phyloP scores from a whole-genome alignment of 1,284 basidiomycete genomes.

The Cerrena zonata region DNA sequence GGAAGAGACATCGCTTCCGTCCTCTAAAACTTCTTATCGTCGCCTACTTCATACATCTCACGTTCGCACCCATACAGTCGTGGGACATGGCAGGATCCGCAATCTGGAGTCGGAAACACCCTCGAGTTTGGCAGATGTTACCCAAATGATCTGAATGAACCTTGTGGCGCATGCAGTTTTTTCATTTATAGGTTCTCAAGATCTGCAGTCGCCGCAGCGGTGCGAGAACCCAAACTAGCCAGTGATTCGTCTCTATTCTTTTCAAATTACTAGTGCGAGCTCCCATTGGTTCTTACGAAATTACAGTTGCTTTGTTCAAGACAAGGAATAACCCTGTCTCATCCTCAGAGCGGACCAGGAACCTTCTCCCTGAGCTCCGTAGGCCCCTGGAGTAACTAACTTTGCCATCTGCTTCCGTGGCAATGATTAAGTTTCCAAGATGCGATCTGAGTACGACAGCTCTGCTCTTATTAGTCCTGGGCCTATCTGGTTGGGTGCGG shows the following conservation, averaged over 20 bases:
- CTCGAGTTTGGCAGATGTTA: constrained; percentile 6
- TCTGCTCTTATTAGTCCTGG: no score
- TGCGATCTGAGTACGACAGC: no score
- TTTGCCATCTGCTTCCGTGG: no score
- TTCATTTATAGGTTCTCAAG: not conserved
- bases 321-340: no score
- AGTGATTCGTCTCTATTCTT: not conserved
- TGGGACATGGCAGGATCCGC: constrained; percentile 6
- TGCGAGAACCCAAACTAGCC: not conserved
- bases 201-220: not conserved
- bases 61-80: not conserved
- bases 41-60: constrained; percentile 1
- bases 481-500: no score
- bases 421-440: no score
- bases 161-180: constrained; percentile 4
- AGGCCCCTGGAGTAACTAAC: no score
- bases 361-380: no score
- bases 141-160: constrained; percentile 4
- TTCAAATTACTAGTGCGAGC: no score
- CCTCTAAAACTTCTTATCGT: constrained; percentile 5
- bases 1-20: constrained; percentile 1
- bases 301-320: no score
- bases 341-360: no score
- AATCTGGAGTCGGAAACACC: constrained; percentile 4
- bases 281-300: no score